Evolutionary conservation across 495 filamentous ascomycete genomes (phyloP).

Genomic region (Penicillium atrosanguineum): DNA sequence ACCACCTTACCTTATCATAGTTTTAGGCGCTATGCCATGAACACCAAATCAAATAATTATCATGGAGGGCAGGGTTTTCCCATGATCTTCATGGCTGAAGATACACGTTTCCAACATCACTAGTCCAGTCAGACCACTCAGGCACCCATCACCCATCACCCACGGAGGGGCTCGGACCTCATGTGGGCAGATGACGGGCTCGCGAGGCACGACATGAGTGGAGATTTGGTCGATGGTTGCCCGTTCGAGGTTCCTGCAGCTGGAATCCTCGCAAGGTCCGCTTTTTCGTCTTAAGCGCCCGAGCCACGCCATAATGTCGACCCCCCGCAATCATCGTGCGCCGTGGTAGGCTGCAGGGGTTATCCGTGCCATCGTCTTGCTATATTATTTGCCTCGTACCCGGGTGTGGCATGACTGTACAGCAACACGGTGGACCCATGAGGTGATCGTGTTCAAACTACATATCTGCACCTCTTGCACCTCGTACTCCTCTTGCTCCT

Average conservation of each 20-base stretch:
- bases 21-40: background rate
- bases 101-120: background rate
- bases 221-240: conserved; percentile 13
- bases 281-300: conserved; percentile 32
- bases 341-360: conserved; percentile 10
- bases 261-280: conserved; percentile 6
- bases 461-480: conserved; percentile 1
- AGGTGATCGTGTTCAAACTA: conserved; percentile 12
- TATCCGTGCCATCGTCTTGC: conserved; percentile 13
- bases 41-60: background rate
- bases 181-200: conserved; percentile 20
- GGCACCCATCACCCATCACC: background rate
- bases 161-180: conserved; percentile 8
- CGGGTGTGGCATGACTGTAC: conserved; percentile 12
- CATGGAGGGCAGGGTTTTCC: background rate
- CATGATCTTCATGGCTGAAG: background rate
- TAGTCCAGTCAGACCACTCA: background rate
- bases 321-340: background rate
- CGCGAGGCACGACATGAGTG: conserved; percentile 2
- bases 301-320: conserved; percentile 27
- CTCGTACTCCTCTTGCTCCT: background rate
- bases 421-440: conserved; percentile 6
- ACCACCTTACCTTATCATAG: background rate
- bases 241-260: conserved; percentile 30
- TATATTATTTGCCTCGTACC: conserved; percentile 3